Base-by-base conservation (phyloP, 2,329 filamentous ascomycete genomes). In the Calonectria hawksworthii region DNA sequence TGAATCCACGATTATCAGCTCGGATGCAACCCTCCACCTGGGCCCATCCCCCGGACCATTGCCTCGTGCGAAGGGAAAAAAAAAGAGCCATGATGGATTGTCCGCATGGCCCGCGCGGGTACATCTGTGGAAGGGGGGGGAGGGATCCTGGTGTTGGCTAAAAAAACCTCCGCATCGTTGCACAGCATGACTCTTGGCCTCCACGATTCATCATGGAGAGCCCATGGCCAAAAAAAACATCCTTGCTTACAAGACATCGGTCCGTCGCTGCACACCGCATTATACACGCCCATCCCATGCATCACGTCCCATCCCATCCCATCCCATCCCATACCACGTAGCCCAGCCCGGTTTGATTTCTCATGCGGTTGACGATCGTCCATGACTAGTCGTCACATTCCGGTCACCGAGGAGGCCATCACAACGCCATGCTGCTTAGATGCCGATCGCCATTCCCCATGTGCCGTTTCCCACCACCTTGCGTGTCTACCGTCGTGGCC, bases 381-480 rank as follows among this genome's bases (percentile, higher is more conserved):
- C n/a, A 59, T 26, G 34, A 13, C 66, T 52, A 59, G 54, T 16
- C 34, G 32, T 30, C 51, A 54, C 61, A 44, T 26, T 38, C 30
- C 14, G 30, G 21, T 61, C 52, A 54, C 41, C 44, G 18, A 63
- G 14, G 47, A 23, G 32, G 28, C 69, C 72, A 70, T 61, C 59
- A 54, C 47, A 41, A 54, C 63, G 67, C 67, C 59, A 70, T 59
- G 47, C 41, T 67, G 67, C 67, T 34, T 66, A 66, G 51, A 66
- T 74, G 72, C 67, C 59, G 72, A 74, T 74, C 72, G 47, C 61
- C 36, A 65, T 64, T 32, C 67, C 70, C 63, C 70, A 63, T 67
- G 44, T 47, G n/a, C 56, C 68, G 51, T 70, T 56, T 72, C 64
- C 70, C 70, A 66, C 50, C 47, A 65, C 64, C 44, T 11, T 63